Base-by-base conservation (phyloP, 495 filamentous ascomycete species). In the Trichoderma gamsii region DNA sequence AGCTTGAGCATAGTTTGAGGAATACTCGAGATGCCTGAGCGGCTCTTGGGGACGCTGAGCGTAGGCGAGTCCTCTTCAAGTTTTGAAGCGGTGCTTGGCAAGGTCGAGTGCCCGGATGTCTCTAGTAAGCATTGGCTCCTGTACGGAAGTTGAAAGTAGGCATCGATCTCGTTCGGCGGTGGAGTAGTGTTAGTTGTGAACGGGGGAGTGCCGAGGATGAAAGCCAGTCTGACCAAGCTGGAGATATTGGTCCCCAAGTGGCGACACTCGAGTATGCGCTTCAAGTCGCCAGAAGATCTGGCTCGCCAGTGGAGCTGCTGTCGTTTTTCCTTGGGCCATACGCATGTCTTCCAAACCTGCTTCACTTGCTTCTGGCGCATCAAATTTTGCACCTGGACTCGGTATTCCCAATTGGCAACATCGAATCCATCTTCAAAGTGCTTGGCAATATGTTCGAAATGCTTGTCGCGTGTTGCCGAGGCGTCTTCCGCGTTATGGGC, bases 371-470 rank as follows among this genome's bases (percentile, higher is more conserved):
- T 41, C 67, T 68, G 67, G 41, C 67, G 67, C 59, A 68, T 63
- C 9, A 68, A 59, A 61, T 68, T 68, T 21, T 68, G 67, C 23
- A 68, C 65, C 67, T 68, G 67, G 13, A 68, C 41, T 11, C 43
- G 38, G 59, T 68, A 68, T 59, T 68, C 67, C 67, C 67, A 68
- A 21, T 21, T 63, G 41, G 32, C 43, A 13, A 49, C 66, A 18
- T 68, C 41, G 23, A 35, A 41, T 2, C 63, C 59, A 16, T 68
- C 59, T 21, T 68, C 67, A 51, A 68, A 68, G 59, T 68, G 67
- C 35, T 63, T 61, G 59, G 67, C 67, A 27, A 68, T 63, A 61
- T 68, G 67, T 29, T 68, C 67, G 23, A 68, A 64, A 61, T 68
- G 63, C 35, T 63, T 63, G 12, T 46, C 41, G 67, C 56, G 56